A percentile compares a stretch with the other conserved stretches of the same genome.
phyloP scores from a whole-genome alignment of 495 filamentous ascomycete genomes.

The Xylaria bambusicola region DNA sequence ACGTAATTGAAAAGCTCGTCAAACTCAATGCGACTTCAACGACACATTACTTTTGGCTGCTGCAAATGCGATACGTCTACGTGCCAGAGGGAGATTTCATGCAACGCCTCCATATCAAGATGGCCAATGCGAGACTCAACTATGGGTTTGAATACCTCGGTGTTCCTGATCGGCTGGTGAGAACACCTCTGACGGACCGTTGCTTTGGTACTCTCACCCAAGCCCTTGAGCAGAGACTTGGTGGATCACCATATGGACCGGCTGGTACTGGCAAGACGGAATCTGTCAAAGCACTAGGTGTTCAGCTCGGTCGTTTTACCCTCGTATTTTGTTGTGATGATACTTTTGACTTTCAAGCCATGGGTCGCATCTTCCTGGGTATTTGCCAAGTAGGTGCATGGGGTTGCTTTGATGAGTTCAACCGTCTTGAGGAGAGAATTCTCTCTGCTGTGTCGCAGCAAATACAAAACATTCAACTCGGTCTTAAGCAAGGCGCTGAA shows the following conservation, averaged over 20 bases:
- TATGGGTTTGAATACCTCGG: slow-evolving; percentile 99
- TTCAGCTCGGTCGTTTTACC: slow-evolving; percentile 95
- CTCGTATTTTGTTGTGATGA: slow-evolving; percentile 99
- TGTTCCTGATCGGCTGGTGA: slow-evolving; percentile 90
- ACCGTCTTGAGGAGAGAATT: slow-evolving; percentile 95
- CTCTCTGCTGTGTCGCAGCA: slow-evolving; percentile 97
- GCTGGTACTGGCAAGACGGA: slow-evolving; percentile 99
- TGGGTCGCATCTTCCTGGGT: slow-evolving; percentile 98
- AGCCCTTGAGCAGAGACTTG: slow-evolving; percentile 89
- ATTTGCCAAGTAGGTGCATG: slow-evolving; percentile 99
- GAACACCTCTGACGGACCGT: slow-evolving; percentile 93
- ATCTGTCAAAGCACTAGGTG: slow-evolving; percentile 94
- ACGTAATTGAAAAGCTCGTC: slow-evolving; percentile 82
- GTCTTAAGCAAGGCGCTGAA: slow-evolving; percentile 75
- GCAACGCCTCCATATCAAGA: slow-evolving; percentile 84
- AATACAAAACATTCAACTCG: slow-evolving; percentile 97
- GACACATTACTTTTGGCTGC: slow-evolving; percentile 86
- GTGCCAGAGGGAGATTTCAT: slow-evolving; percentile 75
- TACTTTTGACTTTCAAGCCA: slow-evolving; percentile 98
- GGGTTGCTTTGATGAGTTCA: slow-evolving; percentile 99
- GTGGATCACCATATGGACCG: slow-evolving; percentile 95
- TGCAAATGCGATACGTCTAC: slow-evolving; percentile 98
- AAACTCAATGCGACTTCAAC: slow-evolving; percentile 72
- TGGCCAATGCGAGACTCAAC: slow-evolving; percentile 93
- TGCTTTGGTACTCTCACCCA: slow-evolving; percentile 98